A percentile compares a stretch with the other conserved stretches of the same genome.
Evolutionary conservation across 495 filamentous ascomycete genomes (phyloP).

Genomic region (Cenococcum geophilum): DNA sequence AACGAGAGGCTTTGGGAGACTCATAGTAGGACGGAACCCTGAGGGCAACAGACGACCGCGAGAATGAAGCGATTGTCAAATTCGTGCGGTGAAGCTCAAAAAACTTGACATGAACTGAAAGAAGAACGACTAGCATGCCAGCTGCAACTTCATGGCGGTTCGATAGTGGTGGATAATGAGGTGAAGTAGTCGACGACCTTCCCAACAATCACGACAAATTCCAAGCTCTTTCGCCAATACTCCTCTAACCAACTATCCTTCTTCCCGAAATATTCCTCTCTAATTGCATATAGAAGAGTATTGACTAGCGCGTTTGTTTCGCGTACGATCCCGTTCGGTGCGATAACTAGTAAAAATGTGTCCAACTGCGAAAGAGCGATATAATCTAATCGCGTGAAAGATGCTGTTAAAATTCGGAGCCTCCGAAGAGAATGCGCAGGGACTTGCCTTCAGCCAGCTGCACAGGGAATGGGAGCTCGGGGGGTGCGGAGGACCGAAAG

Average conservation of each 20-base stretch:
- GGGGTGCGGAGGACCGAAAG: neutral
- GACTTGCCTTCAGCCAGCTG: constrained; percentile 7
- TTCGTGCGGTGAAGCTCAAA: neutral
- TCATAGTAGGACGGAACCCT: constrained; percentile 15
- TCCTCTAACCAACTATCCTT: neutral
- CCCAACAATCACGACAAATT: neutral
- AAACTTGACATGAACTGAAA: constrained; percentile 3
- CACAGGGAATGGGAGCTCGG: neutral
- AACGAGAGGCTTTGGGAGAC: constrained; percentile 47
- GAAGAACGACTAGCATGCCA: constrained; percentile 22
- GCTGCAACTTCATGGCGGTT: constrained; percentile 20
- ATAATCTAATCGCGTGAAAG: constrained; percentile 4
- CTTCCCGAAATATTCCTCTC: neutral
- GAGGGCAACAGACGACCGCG: neutral
- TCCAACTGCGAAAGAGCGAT: neutral
- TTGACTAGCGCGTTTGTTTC: neutral
- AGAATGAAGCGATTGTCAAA: neutral
- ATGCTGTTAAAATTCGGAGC: neutral
- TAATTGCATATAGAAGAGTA: neutral
- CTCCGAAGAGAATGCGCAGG: neutral
- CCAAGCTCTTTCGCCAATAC: constrained; percentile 3
- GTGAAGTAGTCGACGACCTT: neutral
- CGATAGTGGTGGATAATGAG: constrained; percentile 1
- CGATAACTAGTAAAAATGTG: neutral
- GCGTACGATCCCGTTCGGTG: neutral